These are phyloP conservation scores for Papiliotrema terrestris DNA, from an alignment of 1,284 basidiomycete species.

Conservation along the genomic window DNA sequence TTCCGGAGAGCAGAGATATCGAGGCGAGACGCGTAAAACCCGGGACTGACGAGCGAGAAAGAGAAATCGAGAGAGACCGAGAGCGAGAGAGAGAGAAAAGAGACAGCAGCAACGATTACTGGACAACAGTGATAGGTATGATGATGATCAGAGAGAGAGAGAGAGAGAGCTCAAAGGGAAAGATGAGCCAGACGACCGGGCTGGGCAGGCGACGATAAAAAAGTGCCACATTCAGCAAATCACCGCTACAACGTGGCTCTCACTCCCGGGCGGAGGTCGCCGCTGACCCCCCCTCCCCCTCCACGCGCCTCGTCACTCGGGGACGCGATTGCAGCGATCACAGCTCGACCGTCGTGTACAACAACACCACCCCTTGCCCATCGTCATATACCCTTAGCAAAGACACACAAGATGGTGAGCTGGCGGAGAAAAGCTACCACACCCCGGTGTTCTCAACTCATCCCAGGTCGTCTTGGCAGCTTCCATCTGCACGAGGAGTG, in stretches of 20 bases:
- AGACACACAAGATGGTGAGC: conserved; percentile 14
- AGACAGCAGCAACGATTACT: conserved; percentile 5
- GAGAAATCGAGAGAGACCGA: conserved; percentile 7
- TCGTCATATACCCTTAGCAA: background rate
- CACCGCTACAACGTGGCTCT: too few species aligned
- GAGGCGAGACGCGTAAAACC: conserved; percentile 1
- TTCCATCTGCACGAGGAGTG: conserved; percentile 67
- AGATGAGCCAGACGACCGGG: background rate
- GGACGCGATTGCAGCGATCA: background rate
- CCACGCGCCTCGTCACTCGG: background rate
- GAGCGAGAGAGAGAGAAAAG: conserved; percentile 11
- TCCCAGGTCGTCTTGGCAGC: conserved; percentile 63
- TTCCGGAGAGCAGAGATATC: background rate
- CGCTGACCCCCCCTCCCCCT: background rate
- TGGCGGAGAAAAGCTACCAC: too few species aligned
- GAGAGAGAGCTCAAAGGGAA: conserved; percentile 6
- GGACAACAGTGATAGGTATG: background rate
- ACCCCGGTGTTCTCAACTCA: background rate
- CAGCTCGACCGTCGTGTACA: too few species aligned
- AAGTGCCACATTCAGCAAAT: conserved; percentile 6
- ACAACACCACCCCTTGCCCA: background rate
- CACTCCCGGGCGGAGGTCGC: too few species aligned
- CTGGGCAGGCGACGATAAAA: background rate
- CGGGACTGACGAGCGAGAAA: conserved; percentile 4
- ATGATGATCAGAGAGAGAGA: conserved; percentile 4